Conservation (phyloP, 345 rosid species). For the Syzygium jambos region DNA sequence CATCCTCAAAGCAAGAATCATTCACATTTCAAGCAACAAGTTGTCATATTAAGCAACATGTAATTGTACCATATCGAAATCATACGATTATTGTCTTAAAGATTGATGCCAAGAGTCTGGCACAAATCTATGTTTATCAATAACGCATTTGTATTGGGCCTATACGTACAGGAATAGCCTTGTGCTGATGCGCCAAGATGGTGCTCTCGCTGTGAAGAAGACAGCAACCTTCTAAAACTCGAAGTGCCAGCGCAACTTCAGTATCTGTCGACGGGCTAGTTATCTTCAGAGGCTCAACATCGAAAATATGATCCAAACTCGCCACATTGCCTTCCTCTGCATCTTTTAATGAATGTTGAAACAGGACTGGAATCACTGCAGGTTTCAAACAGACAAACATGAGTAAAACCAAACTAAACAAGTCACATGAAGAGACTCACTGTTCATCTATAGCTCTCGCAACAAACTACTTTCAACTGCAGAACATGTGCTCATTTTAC, state of each 20-base stretch:
- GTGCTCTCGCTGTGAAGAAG: conserved; percentile 80
- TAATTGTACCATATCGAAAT: background rate
- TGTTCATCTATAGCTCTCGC: background rate
- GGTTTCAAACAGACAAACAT: background rate
- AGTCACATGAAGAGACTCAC: background rate
- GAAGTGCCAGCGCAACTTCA: conserved; percentile 81
- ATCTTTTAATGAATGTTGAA: conserved; percentile 61
- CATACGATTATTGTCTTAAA: background rate
- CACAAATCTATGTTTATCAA: background rate
- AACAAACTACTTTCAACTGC: background rate
- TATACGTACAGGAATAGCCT: conserved; percentile 57
- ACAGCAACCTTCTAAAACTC: conserved; percentile 93
- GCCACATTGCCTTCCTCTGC: conserved; percentile 56
- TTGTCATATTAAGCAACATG: background rate
- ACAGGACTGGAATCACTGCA: conserved; percentile 80
- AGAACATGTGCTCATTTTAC: background rate
- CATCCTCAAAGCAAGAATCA: background rate
- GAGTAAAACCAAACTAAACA: background rate
- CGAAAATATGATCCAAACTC: conserved; percentile 72
- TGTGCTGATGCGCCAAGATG: conserved; percentile 67
- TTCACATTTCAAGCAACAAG: background rate
- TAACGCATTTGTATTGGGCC: background rate
- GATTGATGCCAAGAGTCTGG: background rate
- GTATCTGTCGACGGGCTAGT: conserved; percentile 75
- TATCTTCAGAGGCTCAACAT: conserved; percentile 73